phyloP scores from a whole-genome alignment of 31 red algal genomes.

The Porphyra umbilicalis region DNA sequence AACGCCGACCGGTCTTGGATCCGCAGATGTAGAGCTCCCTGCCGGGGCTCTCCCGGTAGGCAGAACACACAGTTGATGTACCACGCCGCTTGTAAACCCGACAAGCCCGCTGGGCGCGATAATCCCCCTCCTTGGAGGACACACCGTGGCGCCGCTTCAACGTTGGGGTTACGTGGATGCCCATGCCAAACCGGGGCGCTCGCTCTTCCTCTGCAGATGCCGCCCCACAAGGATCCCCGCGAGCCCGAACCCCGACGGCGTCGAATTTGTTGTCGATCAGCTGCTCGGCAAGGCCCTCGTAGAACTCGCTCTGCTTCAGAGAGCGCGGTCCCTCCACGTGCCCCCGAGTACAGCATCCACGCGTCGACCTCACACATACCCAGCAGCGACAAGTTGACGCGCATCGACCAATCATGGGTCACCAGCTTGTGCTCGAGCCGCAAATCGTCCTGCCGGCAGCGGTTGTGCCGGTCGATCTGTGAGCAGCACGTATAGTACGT shows the following conservation, averaged over 20 bases:
- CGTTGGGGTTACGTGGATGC: not conserved
- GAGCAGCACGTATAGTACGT: slow-evolving; percentile 15
- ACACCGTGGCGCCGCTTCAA: slow-evolving; percentile 7
- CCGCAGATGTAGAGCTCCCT: slow-evolving; percentile 20
- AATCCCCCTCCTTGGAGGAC: slow-evolving; percentile 6
- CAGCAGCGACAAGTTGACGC: slow-evolving; percentile 4
- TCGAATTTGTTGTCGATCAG: slow-evolving; percentile 13
- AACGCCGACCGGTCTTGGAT: not conserved
- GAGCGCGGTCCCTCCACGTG: not conserved
- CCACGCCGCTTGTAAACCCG: not conserved
- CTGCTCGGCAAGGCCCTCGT: slow-evolving; percentile 6
- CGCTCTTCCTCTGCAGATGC: not conserved
- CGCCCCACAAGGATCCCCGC: too few species aligned
- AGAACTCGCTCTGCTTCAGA: slow-evolving; percentile 19
- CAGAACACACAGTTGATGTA: slow-evolving; percentile 14
- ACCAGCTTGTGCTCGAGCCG: slow-evolving; percentile 20
- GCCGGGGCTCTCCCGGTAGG: not conserved
- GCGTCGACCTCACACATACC: slow-evolving; percentile 11
- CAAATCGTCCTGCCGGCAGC: slow-evolving; percentile 22
- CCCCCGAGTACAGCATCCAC: slow-evolving; percentile 15
- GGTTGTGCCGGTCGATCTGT: slow-evolving; percentile 18
- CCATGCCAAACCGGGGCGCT: not conserved
- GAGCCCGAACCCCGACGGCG: too few species aligned
- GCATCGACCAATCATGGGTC: too few species aligned
- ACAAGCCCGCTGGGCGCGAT: slow-evolving; percentile 4